Evolutionary conservation across 2,329 filamentous ascomycete species (phyloP), one percentile per base, ranked within the genome.

Genomic region (Alternaria ethzedia): DNA sequence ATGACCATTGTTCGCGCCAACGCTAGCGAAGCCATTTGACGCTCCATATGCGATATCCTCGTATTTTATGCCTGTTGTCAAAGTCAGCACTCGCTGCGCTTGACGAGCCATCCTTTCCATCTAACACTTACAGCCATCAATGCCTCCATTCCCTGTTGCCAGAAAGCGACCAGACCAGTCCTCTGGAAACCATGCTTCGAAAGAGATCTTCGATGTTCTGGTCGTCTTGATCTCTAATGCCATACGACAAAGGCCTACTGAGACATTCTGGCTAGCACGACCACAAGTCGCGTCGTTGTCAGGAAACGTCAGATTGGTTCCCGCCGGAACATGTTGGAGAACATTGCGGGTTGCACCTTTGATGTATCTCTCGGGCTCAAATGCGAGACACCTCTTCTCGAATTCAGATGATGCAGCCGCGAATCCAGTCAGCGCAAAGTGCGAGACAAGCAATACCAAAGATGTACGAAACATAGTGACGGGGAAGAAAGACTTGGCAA

Each of bases 221-320:
- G 82, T 82, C 0, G 82, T 84, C 5, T 74, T 67, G 13, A 84
- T 79, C 10, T 75, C 77, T 56, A 85, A 76, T 3, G 80, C 77
- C 21, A 84, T 70, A 9, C 83, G 80, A 62, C 83, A 85, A 6
- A 83, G 26, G 55, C 82, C 78, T 1, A 70, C 72, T 3, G 77
- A 64, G 8, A 83, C 79, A 2, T 67, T 28, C 61, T 83, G 82
- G 17, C 57, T 77, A 1, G 72, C 59, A 41, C 71, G 73, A 15
- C 57, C 67, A 55, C 82, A 84, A 17, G 73, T 78, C 23, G 75
- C 65, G 6, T 77, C 73, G 47, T 81, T 80, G 66, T 82, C 78
- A 13, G 75, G 68, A 36, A 83, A 72, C 3, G 72, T 73, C 15
- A 83, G 56, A 23, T 80, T 83, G 0, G 79, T 82, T 11, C 77